Percentiles rank a stretch among this genome's conserved stretches.
Conservation (phyloP, 2,329 filamentous ascomycete genomes). For the Penicillium paneum region DNA sequence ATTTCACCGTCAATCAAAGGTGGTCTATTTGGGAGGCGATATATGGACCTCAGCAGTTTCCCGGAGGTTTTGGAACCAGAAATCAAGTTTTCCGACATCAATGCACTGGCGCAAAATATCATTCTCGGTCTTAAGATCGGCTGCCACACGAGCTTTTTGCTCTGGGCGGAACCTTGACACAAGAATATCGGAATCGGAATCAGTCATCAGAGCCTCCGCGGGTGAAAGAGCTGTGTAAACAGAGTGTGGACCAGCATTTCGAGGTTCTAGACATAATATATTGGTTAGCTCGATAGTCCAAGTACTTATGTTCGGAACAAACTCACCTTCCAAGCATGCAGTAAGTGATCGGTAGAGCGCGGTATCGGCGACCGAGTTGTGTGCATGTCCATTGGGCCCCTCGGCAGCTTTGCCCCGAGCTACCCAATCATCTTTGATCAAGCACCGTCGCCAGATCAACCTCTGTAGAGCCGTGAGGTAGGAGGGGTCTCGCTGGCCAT, state of each 20-base stretch:
- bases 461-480: slow-evolving; percentile 29
- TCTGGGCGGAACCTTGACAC: slow-evolving; percentile 56
- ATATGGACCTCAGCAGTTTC: slow-evolving; percentile 18
- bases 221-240: slow-evolving; percentile 28
- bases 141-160: slow-evolving; percentile 63
- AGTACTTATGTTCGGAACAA: background rate
- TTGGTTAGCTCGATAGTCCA: slow-evolving; percentile 5
- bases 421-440: slow-evolving; percentile 80
- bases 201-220: slow-evolving; percentile 28
- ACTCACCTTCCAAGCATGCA: slow-evolving; percentile 56
- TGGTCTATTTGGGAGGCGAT: background rate
- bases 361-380: slow-evolving; percentile 62
- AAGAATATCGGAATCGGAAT: slow-evolving; percentile 49
- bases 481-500: slow-evolving; percentile 50
- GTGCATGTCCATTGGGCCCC: slow-evolving; percentile 67
- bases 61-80: slow-evolving; percentile 57
- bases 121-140: slow-evolving; percentile 72
- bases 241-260: slow-evolving; percentile 15
- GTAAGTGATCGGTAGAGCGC: slow-evolving; percentile 66
- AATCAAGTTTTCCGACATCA: slow-evolving; percentile 64
- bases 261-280: slow-evolving; percentile 13
- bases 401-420: slow-evolving; percentile 72
- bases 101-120: slow-evolving; percentile 62
- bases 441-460: slow-evolving; percentile 80
- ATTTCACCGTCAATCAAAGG: slow-evolving; percentile 1